Conservation (phyloP, 2,329 filamentous ascomycete genomes). For the Phoma sp. region DNA sequence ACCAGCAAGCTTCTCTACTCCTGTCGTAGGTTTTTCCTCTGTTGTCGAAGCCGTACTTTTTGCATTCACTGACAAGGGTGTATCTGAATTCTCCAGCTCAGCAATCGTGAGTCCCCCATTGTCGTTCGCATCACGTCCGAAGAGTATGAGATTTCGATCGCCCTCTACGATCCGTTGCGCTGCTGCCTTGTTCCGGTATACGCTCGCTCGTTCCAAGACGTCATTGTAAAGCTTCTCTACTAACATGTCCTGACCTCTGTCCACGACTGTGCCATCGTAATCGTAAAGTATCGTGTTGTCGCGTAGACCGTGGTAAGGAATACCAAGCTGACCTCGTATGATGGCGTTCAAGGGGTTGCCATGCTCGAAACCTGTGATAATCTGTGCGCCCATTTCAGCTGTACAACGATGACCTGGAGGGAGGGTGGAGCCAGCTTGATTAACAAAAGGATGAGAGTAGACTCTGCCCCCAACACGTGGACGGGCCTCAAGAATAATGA, state of each 20-base stretch:
- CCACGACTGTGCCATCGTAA: slow-evolving; percentile 76
- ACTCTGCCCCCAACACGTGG: slow-evolving; percentile 88
- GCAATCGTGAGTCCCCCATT: slow-evolving; percentile 70
- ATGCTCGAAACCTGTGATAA: slow-evolving; percentile 94
- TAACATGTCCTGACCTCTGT: slow-evolving; percentile 77
- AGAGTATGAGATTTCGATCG: slow-evolving; percentile 79
- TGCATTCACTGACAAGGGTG: slow-evolving; percentile 56
- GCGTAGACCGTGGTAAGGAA: slow-evolving; percentile 83
- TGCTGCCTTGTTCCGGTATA: slow-evolving; percentile 81
- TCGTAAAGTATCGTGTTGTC: slow-evolving; percentile 90
- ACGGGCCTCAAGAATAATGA: slow-evolving; percentile 86
- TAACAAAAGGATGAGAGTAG: slow-evolving; percentile 77
- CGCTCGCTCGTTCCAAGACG: slow-evolving; percentile 87
- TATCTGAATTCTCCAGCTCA: slow-evolving; percentile 73
- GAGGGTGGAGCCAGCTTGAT: slow-evolving; percentile 62
- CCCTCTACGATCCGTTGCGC: slow-evolving; percentile 78
- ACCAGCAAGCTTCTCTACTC: slow-evolving; percentile 69
- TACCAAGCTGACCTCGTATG: slow-evolving; percentile 84
- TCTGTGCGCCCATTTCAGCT: slow-evolving; percentile 97
- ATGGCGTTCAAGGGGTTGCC: slow-evolving; percentile 94
- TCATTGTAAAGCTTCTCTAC: slow-evolving; percentile 96
- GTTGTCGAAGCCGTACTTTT: slow-evolving; percentile 46
- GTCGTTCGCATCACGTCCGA: slow-evolving; percentile 74
- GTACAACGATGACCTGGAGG: slow-evolving; percentile 69
- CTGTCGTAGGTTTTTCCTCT: slow-evolving; percentile 57